Evolutionary conservation across 495 filamentous ascomycete species (phyloP).

Genomic region (Neurospora sublineolata): DNA sequence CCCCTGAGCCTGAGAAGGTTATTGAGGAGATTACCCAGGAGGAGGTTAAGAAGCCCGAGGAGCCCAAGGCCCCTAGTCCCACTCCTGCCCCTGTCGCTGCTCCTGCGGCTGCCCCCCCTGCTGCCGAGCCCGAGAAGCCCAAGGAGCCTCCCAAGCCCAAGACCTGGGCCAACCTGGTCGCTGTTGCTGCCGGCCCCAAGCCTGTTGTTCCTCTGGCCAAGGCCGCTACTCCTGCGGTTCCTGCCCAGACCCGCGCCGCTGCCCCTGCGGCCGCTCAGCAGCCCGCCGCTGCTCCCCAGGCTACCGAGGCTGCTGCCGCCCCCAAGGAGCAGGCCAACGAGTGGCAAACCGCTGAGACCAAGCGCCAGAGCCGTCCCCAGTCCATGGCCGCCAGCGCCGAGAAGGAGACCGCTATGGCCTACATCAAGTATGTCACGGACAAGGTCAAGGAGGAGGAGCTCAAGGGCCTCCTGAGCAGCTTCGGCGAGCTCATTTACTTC

Average conservation of each 20-base stretch:
- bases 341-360: slow-evolving; percentile 83
- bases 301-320: slow-evolving; percentile 16
- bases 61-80: slow-evolving; percentile 41
- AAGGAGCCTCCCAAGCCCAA: slow-evolving; percentile 47
- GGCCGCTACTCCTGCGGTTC: slow-evolving; percentile 30
- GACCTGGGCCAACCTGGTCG: slow-evolving; percentile 81
- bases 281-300: slow-evolving; percentile 28
- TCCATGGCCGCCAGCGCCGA: slow-evolving; percentile 41
- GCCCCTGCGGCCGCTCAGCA: slow-evolving; percentile 21
- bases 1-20: slow-evolving; percentile 25
- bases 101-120: slow-evolving; percentile 23
- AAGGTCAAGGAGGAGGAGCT: slow-evolving; percentile 63
- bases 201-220: slow-evolving; percentile 36
- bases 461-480: slow-evolving; percentile 50
- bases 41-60: slow-evolving; percentile 40
- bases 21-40: slow-evolving; percentile 36
- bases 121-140: slow-evolving; percentile 29
- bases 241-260: slow-evolving; percentile 20
- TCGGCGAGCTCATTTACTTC: slow-evolving; percentile 72
- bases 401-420: slow-evolving; percentile 62
- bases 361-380: slow-evolving; percentile 60
- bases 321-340: slow-evolving; percentile 38
- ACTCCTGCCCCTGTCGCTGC: slow-evolving; percentile 31
- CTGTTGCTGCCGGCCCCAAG: slow-evolving; percentile 32
- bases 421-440: slow-evolving; percentile 88